Evolutionary conservation across 192 early-diverging fungal species (phyloP), one percentile per base, ranked within the genome.

Genomic region (Kickxella alabastrina): DNA sequence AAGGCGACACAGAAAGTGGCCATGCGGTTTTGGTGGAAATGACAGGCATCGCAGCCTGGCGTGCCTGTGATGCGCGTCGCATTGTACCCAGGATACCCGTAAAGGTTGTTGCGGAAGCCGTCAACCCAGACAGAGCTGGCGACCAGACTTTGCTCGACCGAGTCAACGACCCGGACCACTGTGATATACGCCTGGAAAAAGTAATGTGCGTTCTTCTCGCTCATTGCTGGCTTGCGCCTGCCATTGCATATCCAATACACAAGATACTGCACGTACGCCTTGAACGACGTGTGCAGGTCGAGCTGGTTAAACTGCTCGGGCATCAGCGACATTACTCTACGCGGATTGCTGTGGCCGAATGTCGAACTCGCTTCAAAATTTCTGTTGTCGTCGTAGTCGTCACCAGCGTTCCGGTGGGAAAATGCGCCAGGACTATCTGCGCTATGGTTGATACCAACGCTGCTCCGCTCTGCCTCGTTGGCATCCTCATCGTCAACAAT

Each of bases 191-290:
- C 65, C 7, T 56, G 55, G 41, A 60, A 75, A 45, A 67, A 75
- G 45, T 75, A 75, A n/a, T 29, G 37, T 2, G 59, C 52, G n/a
- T 47, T 47, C 1, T 59, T 34, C 10, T 54, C 25, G 34, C 45
- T 68, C 15, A 67, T 8, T 1, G 9, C 41, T 4, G 53, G 65
- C 40, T 49, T 54, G 2, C 23, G 12, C 18, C 45, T 50, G 36
- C 29, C 52, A n/a, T 64, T 75, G 57, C 55, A 52, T n/a, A 75
- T 59, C 71, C 71, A 75, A 34, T 75, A 45, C 2, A 75, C 65
- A 31, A 75, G 49, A 22, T 75, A 75, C 44, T 75, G 71, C 39
- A 64, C 57, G 21, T 75, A 75, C 1, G 55, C 39, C 40, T 56
- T 75, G 54, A 75, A 75, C 29, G 71, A 75, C 0, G 71, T 63